Evolutionary conservation across 2,329 filamentous ascomycete genomes (phyloP).

Genomic region (Colletotrichum sp.): DNA sequence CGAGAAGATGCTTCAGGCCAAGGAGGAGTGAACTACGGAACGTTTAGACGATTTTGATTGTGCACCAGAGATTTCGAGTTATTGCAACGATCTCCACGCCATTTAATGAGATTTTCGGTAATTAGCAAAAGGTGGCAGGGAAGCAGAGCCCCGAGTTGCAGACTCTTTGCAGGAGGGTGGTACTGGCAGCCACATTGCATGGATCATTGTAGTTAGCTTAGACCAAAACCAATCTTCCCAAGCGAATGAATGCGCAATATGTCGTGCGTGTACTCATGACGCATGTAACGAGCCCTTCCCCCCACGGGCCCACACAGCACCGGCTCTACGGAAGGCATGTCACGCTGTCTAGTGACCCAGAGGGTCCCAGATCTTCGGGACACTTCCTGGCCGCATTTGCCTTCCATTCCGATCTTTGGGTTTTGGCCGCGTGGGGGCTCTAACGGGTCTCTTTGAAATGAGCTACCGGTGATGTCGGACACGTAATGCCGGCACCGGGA

Average conservation of each 20-base stretch:
- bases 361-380: not conserved
- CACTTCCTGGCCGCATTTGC: not conserved
- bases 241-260: not conserved
- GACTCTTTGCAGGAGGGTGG: not conserved
- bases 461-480: constrained; percentile 10
- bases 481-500: not conserved
- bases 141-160: not conserved
- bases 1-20: constrained; percentile 38
- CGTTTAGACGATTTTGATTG: not conserved
- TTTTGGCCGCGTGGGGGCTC: not conserved
- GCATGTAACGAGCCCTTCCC: not conserved
- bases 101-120: not conserved
- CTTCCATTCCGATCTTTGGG: not conserved
- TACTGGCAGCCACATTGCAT: not conserved
- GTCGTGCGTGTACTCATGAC: not conserved
- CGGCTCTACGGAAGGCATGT: not conserved
- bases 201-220: not conserved
- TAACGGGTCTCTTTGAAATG: not conserved
- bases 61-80: not conserved
- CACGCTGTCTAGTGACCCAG: not conserved
- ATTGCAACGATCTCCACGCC: not conserved
- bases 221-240: not conserved
- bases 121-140: not conserved
- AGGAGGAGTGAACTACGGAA: constrained; percentile 26
- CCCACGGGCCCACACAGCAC: not conserved